Base-by-base conservation (phyloP, 176 grass and related monocot genomes). In the Dendrocalamus sinicus region DNA sequence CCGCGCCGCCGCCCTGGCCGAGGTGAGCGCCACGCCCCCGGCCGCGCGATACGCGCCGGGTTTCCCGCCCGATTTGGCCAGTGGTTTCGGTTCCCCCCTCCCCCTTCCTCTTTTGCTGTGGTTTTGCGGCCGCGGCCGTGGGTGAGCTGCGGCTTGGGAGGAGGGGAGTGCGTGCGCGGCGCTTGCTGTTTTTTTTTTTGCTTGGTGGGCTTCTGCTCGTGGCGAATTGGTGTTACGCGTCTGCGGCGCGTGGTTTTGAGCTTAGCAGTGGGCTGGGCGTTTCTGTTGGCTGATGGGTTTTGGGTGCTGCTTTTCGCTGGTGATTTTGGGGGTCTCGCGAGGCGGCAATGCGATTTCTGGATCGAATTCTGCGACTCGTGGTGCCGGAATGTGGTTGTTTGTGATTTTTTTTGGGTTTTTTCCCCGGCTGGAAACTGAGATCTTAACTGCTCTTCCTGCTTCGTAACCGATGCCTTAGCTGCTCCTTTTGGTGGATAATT, bases 1-100 rank as follows among this genome's bases (percentile, higher is more conserved):
- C 79, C 15, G 62, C 75, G 75, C 80, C 69, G 80, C 80, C 65
- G 41, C 66, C 23, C 67, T 17, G 40, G 26, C 43, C 69, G 85
- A 91, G 89, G 89, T 91, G 76, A 84, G 89, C 84, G 13, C 72
- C 43, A 20, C 41, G 39, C 24, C 57, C 4, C 55, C 20, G 16
- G 51, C 78, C 35, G 43, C 57, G 19, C 11, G 80, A 52, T 74
- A 79, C 26, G 57, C 17, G 12, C 64, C 13, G 5, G n/a, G 12
- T 51, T 20, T 22, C 66, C 80, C 16, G 48, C 39, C 24, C 57
- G 43, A 59, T 79, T 45, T 5, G 4, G 30, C 50, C 41, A 7
- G 19, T 46, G 50, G 62, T 32, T 69, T 22, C 50, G 63, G n/a
- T 15, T 54, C 12, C 24, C 60, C 11, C 11, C 58, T 48, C 26